Percentiles rank a stretch among this genome's conserved stretches.
These are phyloP conservation scores for Sclerotinia glacialis DNA, from an alignment of 2,329 filamentous ascomycete species.

Conservation along the genomic window DNA sequence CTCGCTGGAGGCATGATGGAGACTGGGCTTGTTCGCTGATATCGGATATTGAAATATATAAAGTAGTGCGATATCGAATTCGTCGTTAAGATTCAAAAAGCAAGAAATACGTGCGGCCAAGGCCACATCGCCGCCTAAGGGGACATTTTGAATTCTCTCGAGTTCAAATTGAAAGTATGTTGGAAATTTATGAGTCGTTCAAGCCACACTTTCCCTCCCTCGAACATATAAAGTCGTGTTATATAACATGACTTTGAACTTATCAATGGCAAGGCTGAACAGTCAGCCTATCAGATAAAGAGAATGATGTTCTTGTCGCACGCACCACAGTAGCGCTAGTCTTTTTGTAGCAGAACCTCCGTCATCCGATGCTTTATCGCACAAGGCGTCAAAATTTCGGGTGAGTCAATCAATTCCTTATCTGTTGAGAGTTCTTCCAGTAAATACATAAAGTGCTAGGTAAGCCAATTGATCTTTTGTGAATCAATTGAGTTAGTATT, in stretches of 20 bases:
- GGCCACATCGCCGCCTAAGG: constrained; percentile 27
- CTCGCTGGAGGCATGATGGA: constrained; percentile 39
- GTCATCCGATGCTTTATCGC: constrained; percentile 16
- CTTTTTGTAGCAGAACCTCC: constrained; percentile 11
- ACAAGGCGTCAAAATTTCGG: constrained; percentile 6
- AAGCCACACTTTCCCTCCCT: background rate
- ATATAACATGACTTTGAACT: background rate
- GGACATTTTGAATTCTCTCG: background rate
- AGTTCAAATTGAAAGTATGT: background rate
- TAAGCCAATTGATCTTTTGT: constrained; percentile 1
- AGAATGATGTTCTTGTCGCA: background rate
- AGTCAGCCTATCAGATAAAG: background rate
- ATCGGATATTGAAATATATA: too few relatives aligned
- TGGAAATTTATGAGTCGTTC: background rate
- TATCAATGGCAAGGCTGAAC: constrained; percentile 15
- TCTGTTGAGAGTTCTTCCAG: background rate
- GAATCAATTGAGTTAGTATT: background rate
- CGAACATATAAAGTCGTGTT: too few relatives aligned
- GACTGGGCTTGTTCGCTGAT: constrained; percentile 24
- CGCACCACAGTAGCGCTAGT: background rate
- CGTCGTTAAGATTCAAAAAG: constrained; percentile 5
- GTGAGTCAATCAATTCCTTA: constrained; percentile 24
- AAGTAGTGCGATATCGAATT: too few relatives aligned
- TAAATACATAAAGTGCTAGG: constrained; percentile 6
- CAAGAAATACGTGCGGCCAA: constrained; percentile 34